Evolutionary conservation across 345 rosid genomes (phyloP).

Genomic region (Lepidium aucheri): DNA sequence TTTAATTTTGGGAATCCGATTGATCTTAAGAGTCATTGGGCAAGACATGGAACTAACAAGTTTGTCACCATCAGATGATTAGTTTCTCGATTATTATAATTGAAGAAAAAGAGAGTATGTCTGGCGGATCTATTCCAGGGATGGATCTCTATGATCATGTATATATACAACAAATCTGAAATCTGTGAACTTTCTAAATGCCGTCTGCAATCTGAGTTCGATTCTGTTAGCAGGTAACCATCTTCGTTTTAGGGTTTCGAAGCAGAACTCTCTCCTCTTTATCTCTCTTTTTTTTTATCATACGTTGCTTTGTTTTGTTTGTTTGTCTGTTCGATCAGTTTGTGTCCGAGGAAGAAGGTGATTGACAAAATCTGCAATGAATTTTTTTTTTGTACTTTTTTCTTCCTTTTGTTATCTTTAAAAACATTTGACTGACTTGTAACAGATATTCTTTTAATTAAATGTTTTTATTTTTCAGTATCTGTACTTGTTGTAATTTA

Average conservation of each 20-base stretch:
- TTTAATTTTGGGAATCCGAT: slow-evolving; percentile 76
- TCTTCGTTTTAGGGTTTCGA: background rate
- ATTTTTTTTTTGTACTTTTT: background rate
- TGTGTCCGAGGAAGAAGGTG: slow-evolving; percentile 2
- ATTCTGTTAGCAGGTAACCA: slow-evolving; percentile 7
- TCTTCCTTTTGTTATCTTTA: background rate
- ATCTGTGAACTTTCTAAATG: slow-evolving; percentile 4
- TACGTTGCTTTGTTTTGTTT: slow-evolving; percentile 18
- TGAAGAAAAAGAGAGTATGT: background rate
- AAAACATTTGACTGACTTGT: slow-evolving; percentile 26
- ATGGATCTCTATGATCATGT: slow-evolving; percentile 18
- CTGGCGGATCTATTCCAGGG: background rate
- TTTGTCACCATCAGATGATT: slow-evolving; percentile 94
- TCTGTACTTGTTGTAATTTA: background rate
- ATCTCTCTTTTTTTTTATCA: background rate
- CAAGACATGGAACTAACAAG: slow-evolving; percentile 98
- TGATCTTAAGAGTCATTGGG: slow-evolving; percentile 95
- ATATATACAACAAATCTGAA: slow-evolving; percentile 8
- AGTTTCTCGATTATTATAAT: background rate
- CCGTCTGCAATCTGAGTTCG: slow-evolving; percentile 7
- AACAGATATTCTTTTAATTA: slow-evolving; percentile 22
- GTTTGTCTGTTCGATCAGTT: background rate
- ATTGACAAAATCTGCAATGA: slow-evolving; percentile 6
- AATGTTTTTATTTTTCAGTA: slow-evolving; percentile 17
- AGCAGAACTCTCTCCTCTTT: background rate